phyloP scores from a whole-genome alignment of 225 moss, liverwort and hornwort genomes.

The Pleurozium schreberi region DNA sequence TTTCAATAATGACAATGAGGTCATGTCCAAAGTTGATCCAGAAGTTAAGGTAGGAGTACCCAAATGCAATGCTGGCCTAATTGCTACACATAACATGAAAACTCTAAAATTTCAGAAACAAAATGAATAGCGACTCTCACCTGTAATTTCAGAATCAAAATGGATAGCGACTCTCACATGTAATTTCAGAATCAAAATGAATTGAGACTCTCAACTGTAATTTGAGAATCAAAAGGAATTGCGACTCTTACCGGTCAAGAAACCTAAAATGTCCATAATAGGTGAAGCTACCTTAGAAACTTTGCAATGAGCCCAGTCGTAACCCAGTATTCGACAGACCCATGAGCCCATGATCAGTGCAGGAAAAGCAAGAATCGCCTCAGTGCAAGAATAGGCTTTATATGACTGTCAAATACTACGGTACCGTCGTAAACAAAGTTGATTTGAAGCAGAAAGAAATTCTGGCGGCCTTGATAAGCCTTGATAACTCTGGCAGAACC shows the following conservation, averaged over 20 bases:
- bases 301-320: too few relatives aligned
- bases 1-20: background rate
- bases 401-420: background rate
- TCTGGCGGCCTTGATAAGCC: background rate
- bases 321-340: background rate
- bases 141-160: background rate
- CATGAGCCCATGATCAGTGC: background rate
- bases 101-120: background rate
- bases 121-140: too few relatives aligned
- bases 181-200: background rate
- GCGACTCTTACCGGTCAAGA: background rate
- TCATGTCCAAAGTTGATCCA: background rate
- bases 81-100: too few relatives aligned
- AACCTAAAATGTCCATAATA: background rate
- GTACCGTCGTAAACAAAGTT: background rate
- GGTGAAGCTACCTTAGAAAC: background rate
- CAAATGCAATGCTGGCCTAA: background rate
- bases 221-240: background rate
- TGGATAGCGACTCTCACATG: too few relatives aligned
- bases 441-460: background rate
- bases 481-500: background rate
- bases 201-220: too few relatives aligned
- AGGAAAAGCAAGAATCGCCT: background rate
- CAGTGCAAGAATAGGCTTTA: background rate
- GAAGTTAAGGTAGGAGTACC: background rate